Evolutionary conservation across 148 eudicot species (phyloP).

Genomic region (Fagopyrum homotropicum): DNA sequence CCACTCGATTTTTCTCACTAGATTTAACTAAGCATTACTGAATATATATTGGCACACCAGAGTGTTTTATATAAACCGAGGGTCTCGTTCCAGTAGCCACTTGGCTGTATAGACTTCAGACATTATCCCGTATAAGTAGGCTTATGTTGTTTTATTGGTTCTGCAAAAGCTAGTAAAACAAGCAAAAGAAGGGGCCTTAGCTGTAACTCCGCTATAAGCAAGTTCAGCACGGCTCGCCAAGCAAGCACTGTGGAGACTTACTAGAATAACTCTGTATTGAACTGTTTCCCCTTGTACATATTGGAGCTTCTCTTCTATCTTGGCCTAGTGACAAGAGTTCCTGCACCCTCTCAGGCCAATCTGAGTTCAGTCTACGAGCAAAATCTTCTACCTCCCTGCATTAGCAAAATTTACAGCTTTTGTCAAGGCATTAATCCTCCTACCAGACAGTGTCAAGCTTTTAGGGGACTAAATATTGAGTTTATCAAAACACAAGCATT

Average conservation of each 20-base stretch:
- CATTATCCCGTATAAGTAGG: neutral
- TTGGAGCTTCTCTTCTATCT: conserved; percentile 38
- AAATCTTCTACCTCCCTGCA: conserved; percentile 85
- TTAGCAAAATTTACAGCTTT: neutral
- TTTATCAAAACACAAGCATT: neutral
- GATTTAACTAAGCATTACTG: neutral
- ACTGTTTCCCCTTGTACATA: conserved; percentile 33
- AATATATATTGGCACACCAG: neutral
- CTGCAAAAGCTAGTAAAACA: neutral
- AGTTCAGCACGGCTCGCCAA: neutral
- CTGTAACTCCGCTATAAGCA: neutral
- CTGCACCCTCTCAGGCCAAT: conserved; percentile 81
- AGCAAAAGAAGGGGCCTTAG: neutral
- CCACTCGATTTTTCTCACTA: neutral
- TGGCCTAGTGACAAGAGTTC: conserved; percentile 50
- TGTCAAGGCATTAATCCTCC: neutral
- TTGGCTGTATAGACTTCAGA: neutral
- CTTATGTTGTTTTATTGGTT: neutral
- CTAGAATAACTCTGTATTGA: conserved; percentile 40
- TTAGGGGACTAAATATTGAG: neutral
- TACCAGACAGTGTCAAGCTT: neutral
- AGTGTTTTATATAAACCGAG: neutral
- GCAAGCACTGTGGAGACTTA: conserved; percentile 15
- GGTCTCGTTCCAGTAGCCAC: neutral
- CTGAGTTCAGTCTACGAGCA: conserved; percentile 73